These are phyloP conservation scores for Penicillium paradoxum DNA, from an alignment of 495 filamentous ascomycete species.

Conservation along the genomic window DNA sequence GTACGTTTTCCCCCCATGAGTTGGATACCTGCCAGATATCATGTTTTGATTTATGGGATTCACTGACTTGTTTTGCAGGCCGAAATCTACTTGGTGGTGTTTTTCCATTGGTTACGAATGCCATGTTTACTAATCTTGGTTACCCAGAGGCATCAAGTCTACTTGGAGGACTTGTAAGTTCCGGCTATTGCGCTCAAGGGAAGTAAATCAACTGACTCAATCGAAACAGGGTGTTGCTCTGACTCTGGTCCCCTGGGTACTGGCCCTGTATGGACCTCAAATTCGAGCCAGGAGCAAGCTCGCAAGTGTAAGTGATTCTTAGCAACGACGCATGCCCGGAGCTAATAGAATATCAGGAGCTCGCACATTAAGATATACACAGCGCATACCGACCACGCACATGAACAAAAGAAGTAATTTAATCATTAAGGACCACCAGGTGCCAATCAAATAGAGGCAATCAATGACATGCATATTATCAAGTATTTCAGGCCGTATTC, in stretches of 20 bases:
- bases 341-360: conserved; percentile 23
- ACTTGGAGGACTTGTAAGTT: conserved; percentile 63
- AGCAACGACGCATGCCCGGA: not conserved
- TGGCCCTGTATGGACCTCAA: conserved; percentile 72
- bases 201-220: conserved; percentile 6
- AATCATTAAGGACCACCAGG: not conserved
- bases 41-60: not conserved
- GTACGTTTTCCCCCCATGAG: conserved; percentile 23
- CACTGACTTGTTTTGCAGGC: conserved; percentile 28
- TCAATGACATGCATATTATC: conserved; percentile 1
- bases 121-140: conserved; percentile 67
- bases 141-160: conserved; percentile 70
- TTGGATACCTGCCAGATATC: not conserved
- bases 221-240: conserved; percentile 49
- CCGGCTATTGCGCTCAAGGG: not conserved
- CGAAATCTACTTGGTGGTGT: conserved; percentile 79
- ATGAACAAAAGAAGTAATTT: not conserved
- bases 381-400: not conserved
- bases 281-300: conserved; percentile 78
- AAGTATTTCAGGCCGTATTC: not conserved
- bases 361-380: conserved; percentile 20
- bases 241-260: conserved; percentile 78
- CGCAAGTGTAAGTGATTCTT: conserved; percentile 47
- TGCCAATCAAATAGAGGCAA: not conserved
- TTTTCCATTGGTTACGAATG: conserved; percentile 71